These are phyloP conservation scores for Raffaelea ambrosiae DNA, from an alignment of 2,329 filamentous ascomycete genomes.

Conservation along the genomic window DNA sequence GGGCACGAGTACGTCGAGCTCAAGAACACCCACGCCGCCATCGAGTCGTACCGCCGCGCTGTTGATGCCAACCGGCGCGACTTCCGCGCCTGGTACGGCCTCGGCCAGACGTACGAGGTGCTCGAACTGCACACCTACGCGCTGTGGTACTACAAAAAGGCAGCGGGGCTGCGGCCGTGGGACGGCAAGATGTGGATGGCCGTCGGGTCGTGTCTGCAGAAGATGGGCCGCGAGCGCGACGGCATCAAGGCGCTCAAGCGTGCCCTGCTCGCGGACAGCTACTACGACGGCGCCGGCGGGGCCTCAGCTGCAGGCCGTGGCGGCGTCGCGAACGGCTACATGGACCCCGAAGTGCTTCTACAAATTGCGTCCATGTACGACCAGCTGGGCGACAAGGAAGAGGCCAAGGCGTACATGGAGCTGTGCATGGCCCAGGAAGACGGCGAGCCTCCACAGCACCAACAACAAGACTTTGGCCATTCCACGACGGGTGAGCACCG, in stretches of 20 bases:
- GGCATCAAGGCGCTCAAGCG: constrained; percentile 94
- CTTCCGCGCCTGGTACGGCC: constrained; percentile 95
- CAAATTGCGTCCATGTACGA: constrained; percentile 90
- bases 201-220: constrained; percentile 82
- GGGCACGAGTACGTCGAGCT: constrained; percentile 98
- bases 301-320: constrained; percentile 41
- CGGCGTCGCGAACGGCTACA: constrained; percentile 40
- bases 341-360: constrained; percentile 85
- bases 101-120: constrained; percentile 95
- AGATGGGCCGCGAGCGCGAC: constrained; percentile 78
- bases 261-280: constrained; percentile 78
- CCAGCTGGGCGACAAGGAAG: constrained; percentile 63
- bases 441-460: constrained; percentile 30
- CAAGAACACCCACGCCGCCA: constrained; percentile 96
- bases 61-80: constrained; percentile 95
- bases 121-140: constrained; percentile 98
- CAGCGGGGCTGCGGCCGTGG: constrained; percentile 85
- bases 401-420: constrained; percentile 92
- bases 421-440: constrained; percentile 89
- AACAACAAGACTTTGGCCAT: constrained; percentile 20
- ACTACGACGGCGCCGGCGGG: constrained; percentile 58
- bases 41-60: constrained; percentile 90
- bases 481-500: constrained; percentile 39
- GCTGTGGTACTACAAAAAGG: constrained; percentile 95
- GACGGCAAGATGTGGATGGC: constrained; percentile 99